Conservation (phyloP, 192 early-diverging fungal species). For the Thamnidium elegans region DNA sequence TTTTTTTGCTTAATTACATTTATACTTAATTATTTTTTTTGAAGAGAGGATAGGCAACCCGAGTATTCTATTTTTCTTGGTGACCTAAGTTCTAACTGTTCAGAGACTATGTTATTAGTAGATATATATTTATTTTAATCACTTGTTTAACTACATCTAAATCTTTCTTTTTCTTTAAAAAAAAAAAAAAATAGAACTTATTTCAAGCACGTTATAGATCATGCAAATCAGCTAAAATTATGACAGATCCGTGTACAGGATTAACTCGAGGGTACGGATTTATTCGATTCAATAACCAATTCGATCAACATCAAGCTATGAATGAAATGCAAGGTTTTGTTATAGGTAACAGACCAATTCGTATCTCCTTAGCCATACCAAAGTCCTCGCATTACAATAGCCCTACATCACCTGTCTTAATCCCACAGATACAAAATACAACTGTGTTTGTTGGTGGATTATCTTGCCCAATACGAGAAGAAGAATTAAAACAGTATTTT, state of each 20-base stretch:
- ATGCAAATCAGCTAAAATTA: constrained; percentile 89
- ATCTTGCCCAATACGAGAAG: constrained; percentile 73
- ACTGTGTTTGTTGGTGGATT: constrained; percentile 97
- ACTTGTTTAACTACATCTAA: too few species aligned
- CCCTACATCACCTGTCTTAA: constrained; percentile 14
- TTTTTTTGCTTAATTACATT: background rate
- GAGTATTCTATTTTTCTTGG: constrained; percentile 95
- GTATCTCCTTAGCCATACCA: constrained; percentile 84
- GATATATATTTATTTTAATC: background rate
- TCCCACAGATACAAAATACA: constrained; percentile 66
- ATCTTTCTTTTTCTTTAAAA: background rate
- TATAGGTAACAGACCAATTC: constrained; percentile 80
- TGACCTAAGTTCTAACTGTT: constrained; percentile 86
- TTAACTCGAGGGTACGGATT: constrained; percentile 90
- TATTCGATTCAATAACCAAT: constrained; percentile 83
- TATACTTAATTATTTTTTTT: background rate
- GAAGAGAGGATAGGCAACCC: constrained; percentile 55
- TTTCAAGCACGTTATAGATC: constrained; percentile 84
- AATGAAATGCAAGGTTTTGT: constrained; percentile 85
- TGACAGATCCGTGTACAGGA: constrained; percentile 79
- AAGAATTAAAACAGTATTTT: constrained; percentile 84
- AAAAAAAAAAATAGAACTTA: constrained; percentile 51
- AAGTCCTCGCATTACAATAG: constrained; percentile 48
- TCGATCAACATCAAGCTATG: constrained; percentile 87
- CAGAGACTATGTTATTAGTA: constrained; percentile 77